A percentile compares a stretch with the other conserved stretches of the same genome.
phyloP scores from a whole-genome alignment of 805 yeast genomes.

The Alloascoidea hylecoeti region DNA sequence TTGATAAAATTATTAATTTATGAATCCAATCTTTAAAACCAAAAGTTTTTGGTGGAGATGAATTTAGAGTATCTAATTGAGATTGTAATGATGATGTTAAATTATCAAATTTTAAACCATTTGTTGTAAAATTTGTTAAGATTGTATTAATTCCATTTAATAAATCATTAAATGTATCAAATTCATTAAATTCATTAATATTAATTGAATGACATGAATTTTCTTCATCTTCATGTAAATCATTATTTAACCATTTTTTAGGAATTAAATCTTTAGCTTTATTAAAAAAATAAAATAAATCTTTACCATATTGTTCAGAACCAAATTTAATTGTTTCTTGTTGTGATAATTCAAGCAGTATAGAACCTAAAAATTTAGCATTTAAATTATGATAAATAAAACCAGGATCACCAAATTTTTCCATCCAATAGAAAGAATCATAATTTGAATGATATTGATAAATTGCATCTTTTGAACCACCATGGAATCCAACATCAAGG shows the following conservation, averaged over 20 bases:
- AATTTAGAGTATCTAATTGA: background rate
- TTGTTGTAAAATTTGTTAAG: background rate
- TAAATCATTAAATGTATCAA: background rate
- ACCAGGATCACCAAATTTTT: conserved; percentile 43
- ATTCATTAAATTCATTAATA: too few species aligned
- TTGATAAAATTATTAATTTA: conserved; percentile 11
- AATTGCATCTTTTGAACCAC: conserved; percentile 33
- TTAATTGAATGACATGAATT: too few species aligned
- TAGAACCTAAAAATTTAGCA: conserved; percentile 36
- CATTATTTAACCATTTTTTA: conserved; percentile 4
- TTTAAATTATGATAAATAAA: conserved; percentile 43
- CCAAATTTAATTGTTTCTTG: conserved; percentile 29
- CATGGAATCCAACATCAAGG: conserved; percentile 41
- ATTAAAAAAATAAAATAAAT: conserved; percentile 22
- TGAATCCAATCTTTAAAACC: conserved; percentile 1
- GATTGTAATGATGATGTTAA: background rate
- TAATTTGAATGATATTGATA: conserved; percentile 70
- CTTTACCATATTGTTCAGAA: conserved; percentile 22
- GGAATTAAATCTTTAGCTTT: conserved; percentile 23
- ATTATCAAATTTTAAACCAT: background rate
- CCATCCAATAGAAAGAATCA: conserved; percentile 64
- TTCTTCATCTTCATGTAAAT: background rate
- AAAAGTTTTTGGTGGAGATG: too few species aligned
- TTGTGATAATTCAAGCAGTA: conserved; percentile 34
- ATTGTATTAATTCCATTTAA: background rate